Conservation (phyloP, 352 stramenopile genomes). For the Phytophthora cryptogea region DNA sequence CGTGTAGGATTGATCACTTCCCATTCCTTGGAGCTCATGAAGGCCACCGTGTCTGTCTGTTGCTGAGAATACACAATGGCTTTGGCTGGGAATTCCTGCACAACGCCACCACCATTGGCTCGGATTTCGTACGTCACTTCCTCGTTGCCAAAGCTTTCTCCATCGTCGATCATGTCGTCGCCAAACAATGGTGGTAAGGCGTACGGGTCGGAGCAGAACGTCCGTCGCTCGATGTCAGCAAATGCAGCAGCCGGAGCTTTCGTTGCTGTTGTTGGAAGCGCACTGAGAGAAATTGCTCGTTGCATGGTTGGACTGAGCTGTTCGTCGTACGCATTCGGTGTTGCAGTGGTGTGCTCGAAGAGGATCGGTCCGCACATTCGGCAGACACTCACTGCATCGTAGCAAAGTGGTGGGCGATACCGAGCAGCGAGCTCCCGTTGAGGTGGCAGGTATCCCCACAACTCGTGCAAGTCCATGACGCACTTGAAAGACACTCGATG, state of each 20-base stretch:
- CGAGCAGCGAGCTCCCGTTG: conserved; percentile 49
- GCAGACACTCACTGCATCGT: conserved; percentile 72
- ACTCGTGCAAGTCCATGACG: conserved; percentile 73
- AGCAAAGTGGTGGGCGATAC: conserved; percentile 68
- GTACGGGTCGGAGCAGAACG: conserved; percentile 64
- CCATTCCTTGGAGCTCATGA: conserved; percentile 76
- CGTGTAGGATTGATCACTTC: conserved; percentile 62
- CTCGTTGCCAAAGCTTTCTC: conserved; percentile 26
- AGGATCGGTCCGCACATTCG: conserved; percentile 80
- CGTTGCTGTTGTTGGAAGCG: conserved; percentile 15
- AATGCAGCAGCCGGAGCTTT: conserved; percentile 18
- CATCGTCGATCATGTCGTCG: conserved; percentile 59
- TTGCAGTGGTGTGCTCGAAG: conserved; percentile 47
- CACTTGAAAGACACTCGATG: conserved; percentile 79
- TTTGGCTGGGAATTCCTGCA: conserved; percentile 55
- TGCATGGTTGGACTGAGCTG: conserved; percentile 14
- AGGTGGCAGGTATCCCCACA: conserved; percentile 58
- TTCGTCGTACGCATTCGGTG: conserved; percentile 22
- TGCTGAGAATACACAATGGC: conserved; percentile 67
- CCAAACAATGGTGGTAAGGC: conserved; percentile 68
- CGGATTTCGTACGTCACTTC: conserved; percentile 21
- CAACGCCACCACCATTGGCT: conserved; percentile 14
- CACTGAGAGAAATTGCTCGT: conserved; percentile 19
- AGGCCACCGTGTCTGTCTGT: conserved; percentile 42
- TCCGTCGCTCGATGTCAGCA: conserved; percentile 13